phyloP scores from a whole-genome alignment of 257 asterid genomes.

The Leonotis leonurus region DNA sequence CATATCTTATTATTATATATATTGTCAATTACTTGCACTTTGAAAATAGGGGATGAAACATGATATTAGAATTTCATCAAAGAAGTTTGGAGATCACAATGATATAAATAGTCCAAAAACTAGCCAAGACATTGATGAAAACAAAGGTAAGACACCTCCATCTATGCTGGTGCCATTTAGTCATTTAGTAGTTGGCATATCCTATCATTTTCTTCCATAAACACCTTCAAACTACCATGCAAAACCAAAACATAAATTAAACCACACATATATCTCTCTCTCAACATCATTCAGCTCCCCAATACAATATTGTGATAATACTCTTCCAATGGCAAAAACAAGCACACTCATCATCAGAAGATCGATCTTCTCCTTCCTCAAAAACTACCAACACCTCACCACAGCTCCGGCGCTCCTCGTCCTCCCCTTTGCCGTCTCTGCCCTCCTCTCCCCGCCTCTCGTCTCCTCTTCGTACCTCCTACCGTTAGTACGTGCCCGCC shows the following conservation, averaged over 20 bases:
- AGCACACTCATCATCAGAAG: constrained; percentile 37
- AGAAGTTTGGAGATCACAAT: constrained; percentile 24
- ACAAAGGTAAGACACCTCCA: constrained; percentile 33
- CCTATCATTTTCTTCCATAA: constrained; percentile 18
- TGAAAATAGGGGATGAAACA: neutral
- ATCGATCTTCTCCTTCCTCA: constrained; percentile 60
- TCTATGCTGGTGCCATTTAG: constrained; percentile 12
- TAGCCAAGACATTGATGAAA: constrained; percentile 28
- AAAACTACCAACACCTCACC: constrained; percentile 52
- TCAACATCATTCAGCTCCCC: constrained; percentile 2
- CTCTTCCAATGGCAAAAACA: constrained; percentile 39
- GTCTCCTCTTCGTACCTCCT: constrained; percentile 31
- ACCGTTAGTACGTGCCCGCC: constrained; percentile 26
- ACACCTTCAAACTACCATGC: constrained; percentile 6
- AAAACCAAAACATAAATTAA: neutral
- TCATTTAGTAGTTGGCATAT: constrained; percentile 32
- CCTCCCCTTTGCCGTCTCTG: constrained; percentile 59
- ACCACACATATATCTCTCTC: neutral
- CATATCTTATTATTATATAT: neutral
- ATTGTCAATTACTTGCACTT: too few relatives aligned
- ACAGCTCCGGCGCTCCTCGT: constrained; percentile 49
- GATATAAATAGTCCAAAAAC: constrained; percentile 23
- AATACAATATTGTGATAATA: too few relatives aligned
- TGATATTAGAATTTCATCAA: neutral
- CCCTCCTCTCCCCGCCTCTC: constrained; percentile 49